phyloP scores from a whole-genome alignment of 225 moss, liverwort and hornwort genomes.

The Ulota crispa region DNA sequence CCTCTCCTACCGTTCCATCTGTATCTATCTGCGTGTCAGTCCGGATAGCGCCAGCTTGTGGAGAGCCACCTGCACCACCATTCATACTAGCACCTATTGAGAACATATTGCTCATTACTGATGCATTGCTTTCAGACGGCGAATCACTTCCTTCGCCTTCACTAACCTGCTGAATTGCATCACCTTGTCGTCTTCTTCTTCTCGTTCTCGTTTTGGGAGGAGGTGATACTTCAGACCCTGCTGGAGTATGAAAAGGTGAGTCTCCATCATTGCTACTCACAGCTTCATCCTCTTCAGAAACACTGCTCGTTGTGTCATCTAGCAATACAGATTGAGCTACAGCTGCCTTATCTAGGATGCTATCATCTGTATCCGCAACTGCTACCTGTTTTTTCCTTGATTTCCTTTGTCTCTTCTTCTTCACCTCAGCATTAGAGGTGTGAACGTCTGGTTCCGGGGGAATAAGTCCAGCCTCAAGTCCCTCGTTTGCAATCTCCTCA shows the following conservation, averaged over 20 bases:
- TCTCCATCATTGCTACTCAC: constrained; percentile 16
- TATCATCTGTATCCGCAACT: constrained; percentile 13
- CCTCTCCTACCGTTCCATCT: constrained; percentile 15
- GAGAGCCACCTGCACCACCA: constrained; percentile 24
- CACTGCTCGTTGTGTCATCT: constrained; percentile 11
- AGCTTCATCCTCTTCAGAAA: constrained; percentile 11
- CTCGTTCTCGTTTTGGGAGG: constrained; percentile 28
- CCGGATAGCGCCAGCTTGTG: constrained; percentile 10
- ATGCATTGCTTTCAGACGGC: constrained; percentile 26
- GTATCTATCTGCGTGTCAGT: constrained; percentile 18
- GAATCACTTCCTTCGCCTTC: constrained; percentile 24
- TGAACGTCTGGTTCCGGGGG: background rate
- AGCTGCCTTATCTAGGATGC: background rate
- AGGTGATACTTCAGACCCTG: constrained; percentile 24
- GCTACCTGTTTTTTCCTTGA: constrained; percentile 27
- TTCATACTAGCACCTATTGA: constrained; percentile 11
- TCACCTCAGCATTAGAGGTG: constrained; percentile 22
- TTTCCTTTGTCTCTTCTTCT: constrained; percentile 35
- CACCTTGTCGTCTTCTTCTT: constrained; percentile 29
- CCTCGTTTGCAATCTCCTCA: constrained; percentile 16
- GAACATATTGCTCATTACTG: background rate
- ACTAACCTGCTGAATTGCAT: constrained; percentile 25
- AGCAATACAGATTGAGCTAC: constrained; percentile 20
- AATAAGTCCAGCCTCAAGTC: background rate
- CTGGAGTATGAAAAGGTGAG: background rate